phyloP scores from a whole-genome alignment of 192 early-diverging fungal species.

The Podila verticillata region DNA sequence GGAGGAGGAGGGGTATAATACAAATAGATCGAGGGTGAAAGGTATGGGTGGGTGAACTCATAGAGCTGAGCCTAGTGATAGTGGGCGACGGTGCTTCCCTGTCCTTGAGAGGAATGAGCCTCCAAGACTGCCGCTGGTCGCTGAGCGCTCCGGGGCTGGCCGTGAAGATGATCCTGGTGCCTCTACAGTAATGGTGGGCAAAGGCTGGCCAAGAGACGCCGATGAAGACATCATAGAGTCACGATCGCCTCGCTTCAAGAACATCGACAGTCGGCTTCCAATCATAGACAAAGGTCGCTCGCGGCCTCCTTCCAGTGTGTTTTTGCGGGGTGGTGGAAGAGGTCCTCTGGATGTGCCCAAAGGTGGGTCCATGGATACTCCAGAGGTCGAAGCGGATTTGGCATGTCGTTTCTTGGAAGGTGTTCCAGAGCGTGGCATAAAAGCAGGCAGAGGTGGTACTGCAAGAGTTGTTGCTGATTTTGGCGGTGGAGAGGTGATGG shows the following conservation, averaged over 20 bases:
- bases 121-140: background rate
- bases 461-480: conserved; percentile 1
- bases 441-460: background rate
- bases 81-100: background rate
- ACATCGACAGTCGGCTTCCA: conserved; percentile 21
- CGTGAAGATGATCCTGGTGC: background rate
- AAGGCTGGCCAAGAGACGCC: background rate
- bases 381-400: background rate
- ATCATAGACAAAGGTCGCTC: conserved; percentile 9
- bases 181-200: background rate
- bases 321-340: background rate
- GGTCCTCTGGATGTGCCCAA: background rate
- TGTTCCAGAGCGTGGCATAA: background rate
- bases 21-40: background rate
- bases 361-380: background rate
- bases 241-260: conserved; percentile 9
- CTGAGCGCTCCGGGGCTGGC: background rate
- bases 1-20: background rate
- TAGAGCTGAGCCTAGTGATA: background rate
- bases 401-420: background rate
- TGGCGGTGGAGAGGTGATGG: conserved; percentile 64
- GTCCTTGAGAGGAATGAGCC: background rate
- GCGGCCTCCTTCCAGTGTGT: conserved; percentile 8
- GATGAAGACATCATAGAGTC: background rate
- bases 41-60: background rate